phyloP scores from a whole-genome alignment of 306 rosid genomes.

The Macrotyloma uniflorum region DNA sequence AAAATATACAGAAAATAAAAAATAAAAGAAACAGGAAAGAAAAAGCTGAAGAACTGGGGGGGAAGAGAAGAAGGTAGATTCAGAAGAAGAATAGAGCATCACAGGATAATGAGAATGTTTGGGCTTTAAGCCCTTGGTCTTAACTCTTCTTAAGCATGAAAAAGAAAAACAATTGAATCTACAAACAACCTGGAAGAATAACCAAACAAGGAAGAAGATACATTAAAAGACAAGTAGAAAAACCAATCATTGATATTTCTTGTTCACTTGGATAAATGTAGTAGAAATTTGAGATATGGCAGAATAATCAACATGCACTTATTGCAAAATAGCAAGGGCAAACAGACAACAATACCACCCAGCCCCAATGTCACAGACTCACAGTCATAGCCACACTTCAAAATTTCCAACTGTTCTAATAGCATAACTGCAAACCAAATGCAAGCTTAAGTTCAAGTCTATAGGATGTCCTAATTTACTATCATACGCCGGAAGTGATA shows the following conservation, averaged over 20 bases:
- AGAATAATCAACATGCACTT: conserved; percentile 10
- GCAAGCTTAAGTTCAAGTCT: conserved; percentile 14
- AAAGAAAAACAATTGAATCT: conserved; percentile 10
- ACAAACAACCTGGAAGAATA: conserved; percentile 20
- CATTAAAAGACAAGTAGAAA: conserved; percentile 21
- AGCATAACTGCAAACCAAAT: background rate
- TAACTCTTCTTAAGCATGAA: background rate
- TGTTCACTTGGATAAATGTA: background rate
- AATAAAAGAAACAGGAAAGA: background rate
- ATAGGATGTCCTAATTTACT: background rate
- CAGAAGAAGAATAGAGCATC: background rate
- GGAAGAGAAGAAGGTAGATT: background rate
- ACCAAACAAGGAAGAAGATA: background rate
- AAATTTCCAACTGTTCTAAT: conserved; percentile 15
- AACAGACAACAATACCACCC: background rate
- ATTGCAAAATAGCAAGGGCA: background rate
- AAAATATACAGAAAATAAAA: background rate
- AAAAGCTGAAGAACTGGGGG: background rate
- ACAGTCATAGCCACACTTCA: conserved; percentile 1
- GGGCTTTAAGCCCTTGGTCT: background rate
- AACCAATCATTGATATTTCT: background rate
- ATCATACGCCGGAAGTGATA: background rate
- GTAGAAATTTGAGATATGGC: background rate
- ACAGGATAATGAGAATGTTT: background rate
- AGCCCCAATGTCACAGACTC: background rate